phyloP scores from a whole-genome alignment of 352 stramenopile species.

The Phytophthora europaea region DNA sequence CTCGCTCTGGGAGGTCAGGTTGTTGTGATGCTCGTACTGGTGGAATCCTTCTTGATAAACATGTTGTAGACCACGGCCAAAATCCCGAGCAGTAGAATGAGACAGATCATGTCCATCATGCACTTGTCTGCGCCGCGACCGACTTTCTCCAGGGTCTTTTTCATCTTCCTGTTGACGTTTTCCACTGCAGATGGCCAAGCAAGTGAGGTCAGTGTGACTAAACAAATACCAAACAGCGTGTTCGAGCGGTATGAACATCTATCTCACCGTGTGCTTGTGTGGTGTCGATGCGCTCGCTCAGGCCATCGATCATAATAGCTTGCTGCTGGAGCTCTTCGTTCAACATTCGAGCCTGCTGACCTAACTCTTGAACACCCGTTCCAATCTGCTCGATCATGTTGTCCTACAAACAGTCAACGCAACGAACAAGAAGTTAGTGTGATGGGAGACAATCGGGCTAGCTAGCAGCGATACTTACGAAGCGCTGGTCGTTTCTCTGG shows the following conservation, averaged over 20 bases:
- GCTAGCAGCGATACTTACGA: slow-evolving; percentile 56
- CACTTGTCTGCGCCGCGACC: slow-evolving; percentile 84
- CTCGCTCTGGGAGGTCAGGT: slow-evolving; percentile 9
- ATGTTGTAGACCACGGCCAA: slow-evolving; percentile 90
- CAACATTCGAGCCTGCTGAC: slow-evolving; percentile 76
- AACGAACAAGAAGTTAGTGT: neutral
- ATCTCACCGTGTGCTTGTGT: slow-evolving; percentile 76
- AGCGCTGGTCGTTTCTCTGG: slow-evolving; percentile 84
- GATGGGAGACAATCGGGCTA: neutral
- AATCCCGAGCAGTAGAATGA: slow-evolving; percentile 87
- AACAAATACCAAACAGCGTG: neutral
- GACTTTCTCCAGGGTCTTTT: slow-evolving; percentile 79
- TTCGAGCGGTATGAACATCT: neutral
- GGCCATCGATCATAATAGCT: slow-evolving; percentile 89
- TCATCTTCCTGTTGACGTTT: slow-evolving; percentile 90
- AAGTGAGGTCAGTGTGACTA: slow-evolving; percentile 8
- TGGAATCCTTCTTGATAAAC: slow-evolving; percentile 82
- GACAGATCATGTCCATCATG: slow-evolving; percentile 93
- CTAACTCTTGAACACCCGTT: slow-evolving; percentile 80
- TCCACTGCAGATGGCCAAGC: slow-evolving; percentile 58
- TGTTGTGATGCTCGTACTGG: slow-evolving; percentile 32
- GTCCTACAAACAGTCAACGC: slow-evolving; percentile 48
- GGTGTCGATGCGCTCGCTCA: slow-evolving; percentile 84
- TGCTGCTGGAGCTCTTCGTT: slow-evolving; percentile 90
- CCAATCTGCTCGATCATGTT: slow-evolving; percentile 90